phyloP scores from a whole-genome alignment of 2,329 filamentous ascomycete genomes.

The Xylariaceae sp. region DNA sequence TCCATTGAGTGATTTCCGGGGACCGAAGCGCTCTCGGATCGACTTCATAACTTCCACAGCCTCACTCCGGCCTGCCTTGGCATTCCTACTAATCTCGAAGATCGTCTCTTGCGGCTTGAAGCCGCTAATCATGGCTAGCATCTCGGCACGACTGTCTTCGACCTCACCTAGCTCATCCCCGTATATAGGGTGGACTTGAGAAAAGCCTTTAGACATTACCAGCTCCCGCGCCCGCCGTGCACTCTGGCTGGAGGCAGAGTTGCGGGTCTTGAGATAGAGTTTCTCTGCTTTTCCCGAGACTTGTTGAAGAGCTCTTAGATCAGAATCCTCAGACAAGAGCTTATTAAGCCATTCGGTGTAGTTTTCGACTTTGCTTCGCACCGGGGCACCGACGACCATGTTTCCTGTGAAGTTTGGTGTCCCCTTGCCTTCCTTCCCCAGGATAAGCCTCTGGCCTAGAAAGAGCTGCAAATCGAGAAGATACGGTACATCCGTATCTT shows the following conservation, averaged over 20 bases:
- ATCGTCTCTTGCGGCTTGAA: conserved; percentile 93
- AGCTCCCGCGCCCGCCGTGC: conserved; percentile 85
- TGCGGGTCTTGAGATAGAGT: conserved; percentile 87
- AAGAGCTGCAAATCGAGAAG: conserved; percentile 94
- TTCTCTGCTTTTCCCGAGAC: conserved; percentile 91
- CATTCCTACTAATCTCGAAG: conserved; percentile 87
- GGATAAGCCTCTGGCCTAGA: conserved; percentile 79
- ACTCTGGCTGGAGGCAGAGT: conserved; percentile 87
- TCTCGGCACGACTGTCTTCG: conserved; percentile 78
- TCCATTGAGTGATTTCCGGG: conserved; percentile 54
- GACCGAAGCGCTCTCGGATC: conserved; percentile 71
- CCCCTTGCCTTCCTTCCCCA: conserved; percentile 69
- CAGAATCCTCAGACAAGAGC: conserved; percentile 74
- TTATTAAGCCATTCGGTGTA: conserved; percentile 85
- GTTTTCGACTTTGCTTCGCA: conserved; percentile 74
- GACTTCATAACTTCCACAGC: conserved; percentile 79
- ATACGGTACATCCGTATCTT: conserved; percentile 88
- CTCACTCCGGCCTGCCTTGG: conserved; percentile 65
- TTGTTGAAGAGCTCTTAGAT: conserved; percentile 71
- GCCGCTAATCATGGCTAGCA: conserved; percentile 86
- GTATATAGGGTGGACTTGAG: conserved; percentile 81
- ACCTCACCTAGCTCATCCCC: conserved; percentile 68
- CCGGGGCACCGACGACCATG: conserved; percentile 79
- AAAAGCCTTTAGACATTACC: conserved; percentile 72
- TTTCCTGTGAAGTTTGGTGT: conserved; percentile 78